Conservation (phyloP, 176 grass and related monocot genomes). For the Oryza meridionalis region DNA sequence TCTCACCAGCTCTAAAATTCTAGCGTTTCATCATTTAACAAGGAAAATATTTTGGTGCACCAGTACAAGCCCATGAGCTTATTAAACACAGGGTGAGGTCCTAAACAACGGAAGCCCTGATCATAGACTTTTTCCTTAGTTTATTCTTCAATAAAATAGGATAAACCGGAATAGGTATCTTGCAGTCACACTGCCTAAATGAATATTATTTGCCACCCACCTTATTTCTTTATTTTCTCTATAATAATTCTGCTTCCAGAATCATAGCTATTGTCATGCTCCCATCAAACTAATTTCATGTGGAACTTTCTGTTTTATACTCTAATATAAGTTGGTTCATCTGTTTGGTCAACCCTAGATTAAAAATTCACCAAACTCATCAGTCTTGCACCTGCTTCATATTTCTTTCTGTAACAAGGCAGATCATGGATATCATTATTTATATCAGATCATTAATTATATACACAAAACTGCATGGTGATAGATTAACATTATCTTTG, state of each 20-base stretch:
- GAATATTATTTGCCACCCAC: slow-evolving; percentile 50
- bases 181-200: slow-evolving; percentile 17
- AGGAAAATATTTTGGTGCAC: slow-evolving; percentile 42
- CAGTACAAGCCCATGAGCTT: slow-evolving; percentile 31
- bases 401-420: slow-evolving; percentile 26
- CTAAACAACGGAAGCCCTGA: slow-evolving; percentile 32
- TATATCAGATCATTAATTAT: slow-evolving; percentile 48
- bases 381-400: slow-evolving; percentile 29
- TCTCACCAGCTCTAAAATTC: slow-evolving; percentile 40
- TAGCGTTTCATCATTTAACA: slow-evolving; percentile 31
- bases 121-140: slow-evolving; percentile 44
- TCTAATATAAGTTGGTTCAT: slow-evolving; percentile 26
- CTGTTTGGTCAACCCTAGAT: slow-evolving; percentile 61
- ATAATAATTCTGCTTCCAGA: slow-evolving; percentile 37
- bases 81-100: slow-evolving; percentile 22
- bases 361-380: slow-evolving; percentile 52
- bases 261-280: slow-evolving; percentile 38
- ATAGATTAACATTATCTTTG: slow-evolving; percentile 26
- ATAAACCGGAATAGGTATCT: slow-evolving; percentile 12
- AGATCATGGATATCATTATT: slow-evolving; percentile 51
- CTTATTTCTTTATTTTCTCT: slow-evolving; percentile 17
- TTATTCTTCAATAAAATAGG: slow-evolving; percentile 40
- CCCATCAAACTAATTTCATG: slow-evolving; percentile 21
- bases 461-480: slow-evolving; percentile 26
- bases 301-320: slow-evolving; percentile 26